Evolutionary conservation across 805 yeast species (phyloP), one percentile per base, ranked within the genome.

Genomic region (Grigorovia transvaalensis): DNA sequence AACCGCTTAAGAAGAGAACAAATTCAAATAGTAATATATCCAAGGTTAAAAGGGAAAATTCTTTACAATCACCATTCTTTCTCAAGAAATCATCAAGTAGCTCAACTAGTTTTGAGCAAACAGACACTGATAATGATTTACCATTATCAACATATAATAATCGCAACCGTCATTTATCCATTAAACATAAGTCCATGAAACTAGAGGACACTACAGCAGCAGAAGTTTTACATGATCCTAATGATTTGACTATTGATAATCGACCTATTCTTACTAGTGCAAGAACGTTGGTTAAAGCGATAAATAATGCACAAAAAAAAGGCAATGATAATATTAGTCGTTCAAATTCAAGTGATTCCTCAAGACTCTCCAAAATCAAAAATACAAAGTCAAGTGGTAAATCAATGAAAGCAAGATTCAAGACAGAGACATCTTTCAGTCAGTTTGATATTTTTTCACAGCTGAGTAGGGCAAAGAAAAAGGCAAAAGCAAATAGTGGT

Each of bases 261-360:
- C 53, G 70, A 30, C 69, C 69, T 1, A 65, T 65, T 20, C 53
- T 66, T 43, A 53, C 70, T 1, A 58, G 47, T 47, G 70, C 70
- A 4, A 64, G 59, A 48, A 56, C 56, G 2, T 51, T 65, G 29
- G 68, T 65, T 8, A 59, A 61, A 45, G 66, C 68, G 9, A 61
- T 58, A 9, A 57, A 53, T 29, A 50, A 48, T 35, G 35, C 54
- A 27, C 51, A 27, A 38, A 52, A 44, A 17, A 43, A 49, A 7
- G 23, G 17, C 8, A 23, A 41, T 29, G 27, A 46, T 35, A 8
- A 46, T 35, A 8, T 43, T 18, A 20, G 12, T 41, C 42, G 7
- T 9, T 11, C 42, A 9, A 18, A 19, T 11, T 41, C n/a, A 5
- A 20, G 29, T 9, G 23, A 29, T 18, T 9, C 42, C 19, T 15